Evolutionary conservation across 2,329 filamentous ascomycete genomes (phyloP).

Genomic region (Metarhizium humberi): DNA sequence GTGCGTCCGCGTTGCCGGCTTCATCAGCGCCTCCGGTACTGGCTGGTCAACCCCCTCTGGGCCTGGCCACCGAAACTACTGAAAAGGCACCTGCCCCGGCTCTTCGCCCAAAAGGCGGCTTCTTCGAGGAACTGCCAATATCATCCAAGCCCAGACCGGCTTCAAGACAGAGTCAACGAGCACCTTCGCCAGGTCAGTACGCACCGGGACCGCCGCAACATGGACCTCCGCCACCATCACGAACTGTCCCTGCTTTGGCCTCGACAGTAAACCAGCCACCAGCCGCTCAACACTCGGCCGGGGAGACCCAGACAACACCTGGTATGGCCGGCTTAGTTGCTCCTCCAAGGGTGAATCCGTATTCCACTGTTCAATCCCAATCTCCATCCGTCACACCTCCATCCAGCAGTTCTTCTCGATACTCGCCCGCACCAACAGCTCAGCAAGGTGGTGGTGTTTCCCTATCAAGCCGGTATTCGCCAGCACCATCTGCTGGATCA

Average conservation of each 20-base stretch:
- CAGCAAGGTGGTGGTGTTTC: slow-evolving; percentile 24
- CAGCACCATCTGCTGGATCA: slow-evolving; percentile 28
- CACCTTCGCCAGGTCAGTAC: slow-evolving; percentile 28
- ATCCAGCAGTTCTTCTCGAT: slow-evolving; percentile 35
- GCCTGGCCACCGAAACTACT: slow-evolving; percentile 19
- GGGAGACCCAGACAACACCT: slow-evolving; percentile 9
- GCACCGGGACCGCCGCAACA: slow-evolving; percentile 3
- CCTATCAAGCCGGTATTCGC: slow-evolving; percentile 43
- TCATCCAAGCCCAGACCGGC: slow-evolving; percentile 51
- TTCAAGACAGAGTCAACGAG: slow-evolving; percentile 40
- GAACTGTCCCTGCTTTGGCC: slow-evolving; percentile 12
- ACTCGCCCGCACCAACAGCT: slow-evolving; percentile 51
- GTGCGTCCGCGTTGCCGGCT: slow-evolving; percentile 13
- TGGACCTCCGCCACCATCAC: slow-evolving; percentile 17
- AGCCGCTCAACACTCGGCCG: slow-evolving; percentile 9
- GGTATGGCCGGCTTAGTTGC: slow-evolving; percentile 37
- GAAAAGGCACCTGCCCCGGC: slow-evolving; percentile 26
- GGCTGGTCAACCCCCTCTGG: slow-evolving; percentile 20
- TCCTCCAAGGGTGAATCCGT: slow-evolving; percentile 43
- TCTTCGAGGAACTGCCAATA: slow-evolving; percentile 71
- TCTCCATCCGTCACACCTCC: slow-evolving; percentile 21
- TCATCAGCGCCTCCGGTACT: slow-evolving; percentile 1
- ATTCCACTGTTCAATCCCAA: slow-evolving; percentile 35
- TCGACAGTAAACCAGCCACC: slow-evolving; percentile 11
- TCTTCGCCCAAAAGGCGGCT: slow-evolving; percentile 41